Conservation (phyloP, 495 filamentous ascomycete genomes). For the Aspergillus incahuasiensis region DNA sequence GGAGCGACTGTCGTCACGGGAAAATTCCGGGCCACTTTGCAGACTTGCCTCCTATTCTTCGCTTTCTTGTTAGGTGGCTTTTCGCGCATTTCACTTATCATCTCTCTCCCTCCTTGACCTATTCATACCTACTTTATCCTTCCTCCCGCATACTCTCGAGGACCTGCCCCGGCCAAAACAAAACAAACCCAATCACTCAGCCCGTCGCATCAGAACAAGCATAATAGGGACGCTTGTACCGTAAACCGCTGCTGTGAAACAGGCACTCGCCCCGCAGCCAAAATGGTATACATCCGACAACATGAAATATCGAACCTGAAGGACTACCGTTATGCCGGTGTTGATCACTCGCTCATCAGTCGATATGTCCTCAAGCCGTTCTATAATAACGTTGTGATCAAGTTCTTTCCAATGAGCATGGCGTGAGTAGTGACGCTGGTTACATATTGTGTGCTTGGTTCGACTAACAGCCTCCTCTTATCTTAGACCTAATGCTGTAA, state of each 20-base stretch:
- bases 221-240: neutral
- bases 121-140: neutral
- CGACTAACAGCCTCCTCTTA: constrained; percentile 22
- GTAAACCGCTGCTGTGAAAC: neutral
- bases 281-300: constrained; percentile 87
- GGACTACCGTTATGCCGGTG: constrained; percentile 85
- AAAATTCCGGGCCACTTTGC: neutral
- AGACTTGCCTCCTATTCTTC: neutral
- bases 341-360: constrained; percentile 86
- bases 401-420: constrained; percentile 93
- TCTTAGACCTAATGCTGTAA: constrained; percentile 57
- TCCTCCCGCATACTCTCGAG: neutral
- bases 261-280: constrained; percentile 11
- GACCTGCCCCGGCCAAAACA: neutral
- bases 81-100: neutral
- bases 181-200: neutral
- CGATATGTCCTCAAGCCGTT: constrained; percentile 93
- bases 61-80: neutral
- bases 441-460: constrained; percentile 8
- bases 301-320: constrained; percentile 81
- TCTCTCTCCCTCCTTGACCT: neutral
- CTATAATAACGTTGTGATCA: constrained; percentile 90
- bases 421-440: constrained; percentile 55
- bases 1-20: neutral
- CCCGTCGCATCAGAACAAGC: neutral